A percentile compares a stretch with the other conserved stretches of the same genome.
These are phyloP conservation scores for Penicillium sclerotigenum DNA, from an alignment of 2,329 filamentous ascomycete species.

Conservation along the genomic window DNA sequence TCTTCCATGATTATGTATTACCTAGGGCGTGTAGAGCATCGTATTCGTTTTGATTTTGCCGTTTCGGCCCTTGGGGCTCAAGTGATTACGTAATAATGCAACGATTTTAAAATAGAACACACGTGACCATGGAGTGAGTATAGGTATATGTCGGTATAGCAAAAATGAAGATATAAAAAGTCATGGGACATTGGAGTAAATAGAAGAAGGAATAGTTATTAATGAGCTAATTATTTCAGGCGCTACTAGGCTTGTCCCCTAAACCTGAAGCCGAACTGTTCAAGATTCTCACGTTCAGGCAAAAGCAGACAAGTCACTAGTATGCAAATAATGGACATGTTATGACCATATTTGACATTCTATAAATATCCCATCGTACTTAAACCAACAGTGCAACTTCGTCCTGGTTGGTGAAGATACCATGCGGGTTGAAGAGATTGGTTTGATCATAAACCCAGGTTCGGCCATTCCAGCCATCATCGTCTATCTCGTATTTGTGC, in stretches of 20 bases:
- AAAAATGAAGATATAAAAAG: background rate
- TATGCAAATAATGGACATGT: background rate
- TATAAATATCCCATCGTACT: too few species aligned
- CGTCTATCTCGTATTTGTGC: background rate
- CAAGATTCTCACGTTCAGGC: background rate
- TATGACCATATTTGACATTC: background rate
- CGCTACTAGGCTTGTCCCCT: background rate
- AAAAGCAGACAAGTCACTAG: background rate
- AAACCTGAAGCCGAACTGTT: background rate
- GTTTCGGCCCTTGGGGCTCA: background rate
- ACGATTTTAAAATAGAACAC: background rate
- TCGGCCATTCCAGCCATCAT: background rate
- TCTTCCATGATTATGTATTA: background rate
- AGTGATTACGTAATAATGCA: background rate
- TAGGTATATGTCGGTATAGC: background rate
- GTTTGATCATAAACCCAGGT: background rate
- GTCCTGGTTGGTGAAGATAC: background rate
- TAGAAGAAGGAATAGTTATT: background rate
- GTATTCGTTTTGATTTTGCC: constrained; percentile 2
- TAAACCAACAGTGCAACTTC: background rate
- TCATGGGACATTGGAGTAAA: background rate
- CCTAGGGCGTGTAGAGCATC: background rate
- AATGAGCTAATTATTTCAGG: background rate
- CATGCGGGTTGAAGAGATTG: background rate
- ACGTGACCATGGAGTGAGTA: background rate